Percentiles rank a stretch among this genome's conserved stretches.
phyloP scores from a whole-genome alignment of 2,329 filamentous ascomycete genomes.

The Eutypella sp. region DNA sequence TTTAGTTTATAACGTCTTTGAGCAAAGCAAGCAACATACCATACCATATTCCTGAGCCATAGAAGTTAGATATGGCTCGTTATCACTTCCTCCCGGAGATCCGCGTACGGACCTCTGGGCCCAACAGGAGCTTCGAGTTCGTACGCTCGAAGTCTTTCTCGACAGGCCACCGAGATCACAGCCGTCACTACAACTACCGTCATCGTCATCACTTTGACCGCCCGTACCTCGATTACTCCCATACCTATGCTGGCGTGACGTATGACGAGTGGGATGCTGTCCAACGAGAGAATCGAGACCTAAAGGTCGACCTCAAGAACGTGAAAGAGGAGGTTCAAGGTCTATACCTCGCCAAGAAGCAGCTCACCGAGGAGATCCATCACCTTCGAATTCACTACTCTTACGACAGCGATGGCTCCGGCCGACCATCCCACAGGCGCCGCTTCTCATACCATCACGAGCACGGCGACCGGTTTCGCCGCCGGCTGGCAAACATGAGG shows the following conservation, averaged over 20 bases:
- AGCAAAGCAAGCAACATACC: too few species aligned
- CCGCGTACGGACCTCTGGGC: conserved; percentile 9
- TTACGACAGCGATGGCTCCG: conserved; percentile 7
- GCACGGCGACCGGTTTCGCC: conserved; percentile 10
- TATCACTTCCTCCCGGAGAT: conserved; percentile 14
- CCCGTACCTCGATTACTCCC: conserved; percentile 15
- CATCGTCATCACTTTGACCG: conserved; percentile 9
- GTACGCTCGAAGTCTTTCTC: conserved; percentile 19
- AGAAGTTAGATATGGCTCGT: conserved; percentile 1
- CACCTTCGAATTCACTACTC: conserved; percentile 7
- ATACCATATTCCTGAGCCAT: too few species aligned
- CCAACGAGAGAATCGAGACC: conserved; percentile 13
- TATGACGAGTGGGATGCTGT: conserved; percentile 19
- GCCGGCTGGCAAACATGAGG: conserved; percentile 12
- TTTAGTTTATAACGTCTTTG: conserved; percentile 6
- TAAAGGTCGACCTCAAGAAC: conserved; percentile 16
- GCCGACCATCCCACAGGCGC: too few species aligned
- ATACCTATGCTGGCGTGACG: conserved; percentile 21
- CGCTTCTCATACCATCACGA: conserved; percentile 10
- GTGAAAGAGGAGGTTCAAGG: conserved; percentile 10
- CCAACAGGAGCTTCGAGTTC: conserved; percentile 12
- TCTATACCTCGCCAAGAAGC: conserved; percentile 9
- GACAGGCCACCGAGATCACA: conserved; percentile 13
- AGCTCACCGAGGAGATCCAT: conserved; percentile 11
- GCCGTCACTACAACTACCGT: conserved; percentile 11